These are phyloP conservation scores for Xylaria sp. DNA, from an alignment of 2,329 filamentous ascomycete species.

Conservation along the genomic window DNA sequence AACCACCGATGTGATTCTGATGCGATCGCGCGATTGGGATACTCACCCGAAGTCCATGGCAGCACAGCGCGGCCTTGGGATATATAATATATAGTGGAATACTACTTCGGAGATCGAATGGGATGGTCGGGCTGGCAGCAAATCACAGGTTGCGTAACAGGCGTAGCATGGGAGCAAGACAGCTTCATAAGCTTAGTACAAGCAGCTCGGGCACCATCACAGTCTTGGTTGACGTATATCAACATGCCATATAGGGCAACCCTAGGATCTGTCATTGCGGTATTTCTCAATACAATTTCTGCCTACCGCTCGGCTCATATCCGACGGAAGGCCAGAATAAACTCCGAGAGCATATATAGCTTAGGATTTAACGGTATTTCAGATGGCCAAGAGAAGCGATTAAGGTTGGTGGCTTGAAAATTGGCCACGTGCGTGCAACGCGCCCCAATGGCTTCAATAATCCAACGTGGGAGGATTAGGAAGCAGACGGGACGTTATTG, in stretches of 20 bases:
- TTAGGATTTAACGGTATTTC: slow-evolving; percentile 51
- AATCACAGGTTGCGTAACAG: slow-evolving; percentile 52
- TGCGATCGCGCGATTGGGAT: slow-evolving; percentile 70
- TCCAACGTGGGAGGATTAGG: slow-evolving; percentile 65
- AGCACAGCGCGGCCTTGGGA: slow-evolving; percentile 65
- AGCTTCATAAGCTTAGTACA: slow-evolving; percentile 52
- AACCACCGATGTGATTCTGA: slow-evolving; percentile 73
- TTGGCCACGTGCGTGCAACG: slow-evolving; percentile 57
- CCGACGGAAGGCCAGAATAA: slow-evolving; percentile 57
- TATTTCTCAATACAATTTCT: slow-evolving; percentile 51
- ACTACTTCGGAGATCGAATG: slow-evolving; percentile 78
- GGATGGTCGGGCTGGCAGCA: slow-evolving; percentile 72
- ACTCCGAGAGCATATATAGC: slow-evolving; percentile 52
- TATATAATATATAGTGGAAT: slow-evolving; percentile 74
- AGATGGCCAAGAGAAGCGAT: slow-evolving; percentile 59
- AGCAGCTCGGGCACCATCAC: slow-evolving; percentile 49
- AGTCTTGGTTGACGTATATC: slow-evolving; percentile 49
- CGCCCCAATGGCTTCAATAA: slow-evolving; percentile 66
- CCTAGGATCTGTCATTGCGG: slow-evolving; percentile 51
- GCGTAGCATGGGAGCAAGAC: slow-evolving; percentile 52
- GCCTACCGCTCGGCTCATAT: slow-evolving; percentile 57
- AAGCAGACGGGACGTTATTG: slow-evolving; percentile 51
- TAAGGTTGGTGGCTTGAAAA: slow-evolving; percentile 54
- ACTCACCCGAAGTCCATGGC: slow-evolving; percentile 65
- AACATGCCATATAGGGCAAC: slow-evolving; percentile 48